phyloP scores from a whole-genome alignment of 2,329 filamentous ascomycete genomes.

The Hypoxylon sp. region DNA sequence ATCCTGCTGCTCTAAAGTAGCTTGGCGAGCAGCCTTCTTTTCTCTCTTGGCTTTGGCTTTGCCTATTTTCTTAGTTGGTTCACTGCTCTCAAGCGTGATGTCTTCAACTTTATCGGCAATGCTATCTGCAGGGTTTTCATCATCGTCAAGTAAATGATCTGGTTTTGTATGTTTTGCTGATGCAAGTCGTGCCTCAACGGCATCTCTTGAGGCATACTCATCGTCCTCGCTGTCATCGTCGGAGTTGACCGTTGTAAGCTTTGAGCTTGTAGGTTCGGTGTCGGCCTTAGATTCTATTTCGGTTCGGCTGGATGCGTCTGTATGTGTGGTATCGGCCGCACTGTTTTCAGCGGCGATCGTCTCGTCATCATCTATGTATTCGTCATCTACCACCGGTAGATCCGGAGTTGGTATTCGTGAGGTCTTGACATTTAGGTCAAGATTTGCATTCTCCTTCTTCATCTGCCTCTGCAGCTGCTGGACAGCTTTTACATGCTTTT shows the following conservation, averaged over 20 bases:
- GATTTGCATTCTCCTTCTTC: slow-evolving; percentile 80
- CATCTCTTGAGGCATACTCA: slow-evolving; percentile 65
- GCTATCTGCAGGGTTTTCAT: slow-evolving; percentile 25
- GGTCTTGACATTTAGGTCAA: slow-evolving; percentile 63
- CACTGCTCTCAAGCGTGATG: slow-evolving; percentile 49
- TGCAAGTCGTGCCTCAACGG: slow-evolving; percentile 60
- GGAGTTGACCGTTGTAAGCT: slow-evolving; percentile 25
- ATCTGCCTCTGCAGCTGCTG: slow-evolving; percentile 86
- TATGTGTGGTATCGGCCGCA: slow-evolving; percentile 6
- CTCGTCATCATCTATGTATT: slow-evolving; percentile 20
- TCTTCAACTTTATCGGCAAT: slow-evolving; percentile 44
- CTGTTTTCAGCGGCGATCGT: slow-evolving; percentile 7
- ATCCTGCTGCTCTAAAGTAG: slow-evolving; percentile 54
- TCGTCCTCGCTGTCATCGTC: slow-evolving; percentile 53
- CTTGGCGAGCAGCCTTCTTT: slow-evolving; percentile 62
- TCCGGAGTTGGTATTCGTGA: slow-evolving; percentile 11
- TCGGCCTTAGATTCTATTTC: slow-evolving; percentile 28
- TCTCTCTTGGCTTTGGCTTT: slow-evolving; percentile 68
- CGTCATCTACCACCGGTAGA: slow-evolving; percentile 20
- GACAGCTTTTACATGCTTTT: slow-evolving; percentile 92
- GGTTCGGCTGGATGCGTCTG: slow-evolving; percentile 17
- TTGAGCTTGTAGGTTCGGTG: slow-evolving; percentile 25
- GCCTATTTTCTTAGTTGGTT: slow-evolving; percentile 60
- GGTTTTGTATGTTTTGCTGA: slow-evolving; percentile 27
- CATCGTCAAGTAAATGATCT: slow-evolving; percentile 33